Percentiles rank a stretch among this genome's conserved stretches.
phyloP scores from a whole-genome alignment of 768 basidiomycete genomes.

The Termitomyces sp. region DNA sequence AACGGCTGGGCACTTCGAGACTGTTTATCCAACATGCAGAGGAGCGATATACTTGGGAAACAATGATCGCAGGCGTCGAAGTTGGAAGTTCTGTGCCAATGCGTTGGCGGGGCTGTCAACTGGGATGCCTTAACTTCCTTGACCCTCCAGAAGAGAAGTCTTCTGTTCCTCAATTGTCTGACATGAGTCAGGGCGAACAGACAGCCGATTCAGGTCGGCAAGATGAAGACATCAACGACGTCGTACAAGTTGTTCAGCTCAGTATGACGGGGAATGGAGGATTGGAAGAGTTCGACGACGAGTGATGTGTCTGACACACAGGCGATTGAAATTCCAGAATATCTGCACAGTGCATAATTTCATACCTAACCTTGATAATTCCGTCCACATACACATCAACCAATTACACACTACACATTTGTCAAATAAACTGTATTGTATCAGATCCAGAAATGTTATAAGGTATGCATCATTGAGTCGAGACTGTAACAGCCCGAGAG shows the following conservation, averaged over 20 bases:
- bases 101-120: constrained; percentile 66
- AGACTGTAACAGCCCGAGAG: not conserved
- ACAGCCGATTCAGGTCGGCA: no score
- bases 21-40: constrained; percentile 58
- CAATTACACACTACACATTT: not conserved
- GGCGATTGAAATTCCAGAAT: not conserved
- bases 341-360: not conserved
- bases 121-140: constrained; percentile 62
- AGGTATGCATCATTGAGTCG: not conserved
- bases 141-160: constrained; percentile 22
- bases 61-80: constrained; percentile 44
- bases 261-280: not conserved
- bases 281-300: constrained; percentile 16
- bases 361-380: not conserved
- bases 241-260: constrained; percentile 18
- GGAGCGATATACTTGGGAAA: constrained; percentile 67
- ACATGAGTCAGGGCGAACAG: not conserved
- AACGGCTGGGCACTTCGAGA: constrained; percentile 19
- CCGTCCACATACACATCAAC: not conserved
- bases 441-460: not conserved
- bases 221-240: constrained; percentile 6
- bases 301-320: not conserved
- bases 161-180: constrained; percentile 4
- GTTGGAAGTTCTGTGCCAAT: constrained; percentile 56
- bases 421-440: not conserved